Base-by-base conservation (phyloP, 306 rosid species). In the Vigna mungo region DNA sequence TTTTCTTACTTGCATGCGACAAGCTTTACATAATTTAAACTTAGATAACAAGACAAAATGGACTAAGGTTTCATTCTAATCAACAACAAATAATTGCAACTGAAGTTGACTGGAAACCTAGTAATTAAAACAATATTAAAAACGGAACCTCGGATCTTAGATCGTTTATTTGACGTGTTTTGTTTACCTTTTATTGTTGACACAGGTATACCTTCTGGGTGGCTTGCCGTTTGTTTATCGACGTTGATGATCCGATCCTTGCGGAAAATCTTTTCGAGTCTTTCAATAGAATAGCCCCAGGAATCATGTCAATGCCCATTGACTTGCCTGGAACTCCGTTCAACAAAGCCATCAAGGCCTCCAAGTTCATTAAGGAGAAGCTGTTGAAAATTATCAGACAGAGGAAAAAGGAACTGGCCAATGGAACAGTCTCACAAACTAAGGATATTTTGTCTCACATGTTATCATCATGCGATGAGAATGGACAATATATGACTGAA, bases 361-460 rank as follows among this genome's bases (percentile, higher is more conserved):
- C 96, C 3, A 63, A 72, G 46, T 74, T 78, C 81, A 70, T 88
- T 3, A 79, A 86, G 25, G 6, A 16, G 30, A 59, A 70, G 48
- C 15, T 70, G 47, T 1, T 81, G 30, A 47, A 30, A 20, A 82
- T 91, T 68, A 82, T 91, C n/a, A 84, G 74, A 85, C 85, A 89
- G 74, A 82, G 94, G 62, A 88, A 82, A 72, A 1, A 49, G 20
- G 95, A 90, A 51, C 63, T 90, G 68, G 89, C 84, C 0, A 90
- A 92, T 34, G 90, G 88, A 4, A 82, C 59, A 14, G 95, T 91
- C 1, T 63, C 82, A 0, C 25, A 84, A 0, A 78, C 87, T 0
- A 91, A 92, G 68, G 97, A 92, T 18, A 84, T 92, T 10, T 32
- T 92, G 72, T 89, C 97, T 7, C 95, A 92, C 89, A 90, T 89